phyloP scores from a whole-genome alignment of 139 green algal genomes.

The Chlorella vulgaris region DNA sequence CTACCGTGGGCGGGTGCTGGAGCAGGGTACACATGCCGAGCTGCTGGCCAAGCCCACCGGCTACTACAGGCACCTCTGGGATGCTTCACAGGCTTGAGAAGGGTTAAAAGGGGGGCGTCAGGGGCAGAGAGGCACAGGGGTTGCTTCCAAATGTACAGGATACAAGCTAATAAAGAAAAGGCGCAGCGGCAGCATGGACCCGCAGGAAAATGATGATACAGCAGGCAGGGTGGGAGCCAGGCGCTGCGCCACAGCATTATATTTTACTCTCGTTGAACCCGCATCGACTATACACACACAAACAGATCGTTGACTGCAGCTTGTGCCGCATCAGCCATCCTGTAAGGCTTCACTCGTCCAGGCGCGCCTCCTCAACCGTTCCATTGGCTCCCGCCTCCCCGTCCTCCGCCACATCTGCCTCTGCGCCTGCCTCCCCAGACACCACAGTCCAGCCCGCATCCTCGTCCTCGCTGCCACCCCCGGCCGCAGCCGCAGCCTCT shows the following conservation, averaged over 20 bases:
- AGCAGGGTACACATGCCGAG: slow-evolving; percentile 56
- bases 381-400: neutral
- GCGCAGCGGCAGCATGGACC: too few relatives aligned
- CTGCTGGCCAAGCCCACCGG: slow-evolving; percentile 40
- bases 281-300: too few relatives aligned
- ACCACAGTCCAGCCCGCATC: neutral
- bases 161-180: too few relatives aligned
- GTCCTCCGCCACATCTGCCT: neutral
- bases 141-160: neutral
- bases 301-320: too few relatives aligned
- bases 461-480: neutral
- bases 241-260: too few relatives aligned
- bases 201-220: too few relatives aligned
- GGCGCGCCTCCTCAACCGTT: too few relatives aligned
- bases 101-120: neutral
- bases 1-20: slow-evolving; percentile 46
- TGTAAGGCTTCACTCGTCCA: too few relatives aligned
- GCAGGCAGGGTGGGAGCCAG: too few relatives aligned
- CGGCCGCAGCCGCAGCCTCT: neutral
- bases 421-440: neutral
- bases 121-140: neutral
- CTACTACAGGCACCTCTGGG: slow-evolving; percentile 29
- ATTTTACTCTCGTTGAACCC: too few relatives aligned
- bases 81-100: neutral
- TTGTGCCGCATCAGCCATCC: too few relatives aligned